Base-by-base conservation (phyloP, 768 basidiomycete species). In the Fomitopsis pulvina region DNA sequence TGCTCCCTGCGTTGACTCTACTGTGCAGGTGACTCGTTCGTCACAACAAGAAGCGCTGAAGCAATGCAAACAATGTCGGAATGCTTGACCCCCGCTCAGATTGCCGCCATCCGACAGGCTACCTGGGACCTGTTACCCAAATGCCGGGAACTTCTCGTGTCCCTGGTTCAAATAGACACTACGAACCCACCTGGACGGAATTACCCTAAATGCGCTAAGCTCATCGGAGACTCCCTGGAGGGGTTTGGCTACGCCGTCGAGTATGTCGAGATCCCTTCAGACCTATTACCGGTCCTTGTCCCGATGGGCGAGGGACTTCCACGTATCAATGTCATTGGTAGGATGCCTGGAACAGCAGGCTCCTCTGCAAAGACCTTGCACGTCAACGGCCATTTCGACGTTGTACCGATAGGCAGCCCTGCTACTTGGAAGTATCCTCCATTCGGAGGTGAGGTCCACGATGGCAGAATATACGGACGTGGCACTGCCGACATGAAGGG, bases 401-500 rank as follows among this genome's bases (percentile, higher is more conserved):
- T 50, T 18, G 48, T 50, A 10, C n/a, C 48, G 4, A 37, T 50
- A 11, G 48, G 48, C 3, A 6, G 18, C n/a, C 6, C 18, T 4
- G n/a, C 9, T 20, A 34, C 32, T 32, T 46, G 45, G 45, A 30
- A 34, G 30, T 34, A 50, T 29, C 34, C 34, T 16, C 48, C 48
- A 2, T 50, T 50, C 25, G 48, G 41, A 4, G 48, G 41, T 18
- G 48, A 42, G 14, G 32, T 50, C 21, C 34, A 50, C 11, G 28
- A 27, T 14, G 48, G 48, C 26, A 14, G 40, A n/a, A 50, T 50
- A 30, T 50, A 50, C 30, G 48, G 48, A 27, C 48, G 48, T 3
- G 48, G 48, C n/a, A 44, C 41, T 26, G 25, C 48, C 14, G 48
- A 50, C 41, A 50, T 50, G 48, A 50, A 50, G 48, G n/a, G n/a